Percentiles rank a stretch among this genome's conserved stretches.
phyloP scores from a whole-genome alignment of 495 filamentous ascomycete genomes.

The Penicillium pancosmium region DNA sequence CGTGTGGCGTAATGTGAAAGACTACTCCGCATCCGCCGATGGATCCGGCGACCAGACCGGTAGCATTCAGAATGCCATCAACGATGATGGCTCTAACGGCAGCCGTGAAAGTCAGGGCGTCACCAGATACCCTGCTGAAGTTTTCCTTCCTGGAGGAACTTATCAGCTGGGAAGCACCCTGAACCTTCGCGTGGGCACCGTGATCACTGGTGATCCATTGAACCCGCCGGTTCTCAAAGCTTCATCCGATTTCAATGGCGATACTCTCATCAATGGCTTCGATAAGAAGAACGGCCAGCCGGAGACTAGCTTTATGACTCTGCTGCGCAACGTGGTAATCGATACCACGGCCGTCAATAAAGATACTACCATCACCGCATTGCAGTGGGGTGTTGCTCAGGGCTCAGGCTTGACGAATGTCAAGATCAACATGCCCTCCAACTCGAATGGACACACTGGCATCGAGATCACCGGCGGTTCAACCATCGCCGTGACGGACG shows the following conservation, averaged over 20 bases:
- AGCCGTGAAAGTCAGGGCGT: slow-evolving; percentile 38
- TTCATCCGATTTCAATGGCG: slow-evolving; percentile 27
- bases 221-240: slow-evolving; percentile 41
- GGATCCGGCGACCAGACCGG: slow-evolving; percentile 48
- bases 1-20: slow-evolving; percentile 57
- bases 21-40: slow-evolving; percentile 52
- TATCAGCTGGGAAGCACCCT: slow-evolving; percentile 43
- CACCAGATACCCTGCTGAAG: slow-evolving; percentile 49
- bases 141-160: slow-evolving; percentile 51
- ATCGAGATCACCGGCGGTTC: slow-evolving; percentile 41
- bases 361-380: slow-evolving; percentile 34
- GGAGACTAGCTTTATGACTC: slow-evolving; percentile 42
- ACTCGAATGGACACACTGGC: slow-evolving; percentile 55
- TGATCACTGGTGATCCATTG: slow-evolving; percentile 42
- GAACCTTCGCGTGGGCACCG: slow-evolving; percentile 42
- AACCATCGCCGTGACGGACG: slow-evolving; percentile 46
- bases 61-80: slow-evolving; percentile 37
- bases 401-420: slow-evolving; percentile 72
- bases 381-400: slow-evolving; percentile 68
- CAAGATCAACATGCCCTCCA: slow-evolving; percentile 65
- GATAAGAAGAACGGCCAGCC: slow-evolving; percentile 32
- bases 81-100: slow-evolving; percentile 30
- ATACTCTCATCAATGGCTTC: slow-evolving; percentile 29
- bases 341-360: slow-evolving; percentile 36
- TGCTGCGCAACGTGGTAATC: slow-evolving; percentile 41